Base-by-base conservation (phyloP, 1,139 yeast species). In the Kodamaea sp. region DNA sequence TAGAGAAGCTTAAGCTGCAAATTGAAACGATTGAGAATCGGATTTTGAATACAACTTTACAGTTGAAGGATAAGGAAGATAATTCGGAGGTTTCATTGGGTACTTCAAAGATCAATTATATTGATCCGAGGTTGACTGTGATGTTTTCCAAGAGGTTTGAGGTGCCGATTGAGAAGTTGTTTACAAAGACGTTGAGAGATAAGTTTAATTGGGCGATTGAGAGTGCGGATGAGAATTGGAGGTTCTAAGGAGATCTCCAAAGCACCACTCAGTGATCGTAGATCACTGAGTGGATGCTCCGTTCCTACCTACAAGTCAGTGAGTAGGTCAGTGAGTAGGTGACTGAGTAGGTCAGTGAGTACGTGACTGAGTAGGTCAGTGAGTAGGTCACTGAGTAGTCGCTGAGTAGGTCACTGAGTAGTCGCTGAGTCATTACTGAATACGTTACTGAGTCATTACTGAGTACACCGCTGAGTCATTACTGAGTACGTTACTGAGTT, bases 151-250 rank as follows among this genome's bases (percentile, higher is more conserved):
- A 89, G 62, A 86, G 81, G 62, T 88, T 70, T 57, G 73, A 79
- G 42, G 97, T 92, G 23, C 97, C 97, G 8, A 84, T 92, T 44
- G 97, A 90, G 61, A 89, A 87, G 63, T 73, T 92, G 39, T 89
- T 92, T 53, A 84, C 97, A 22, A 89, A 88, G 63, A 85, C 97
- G 0, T 70, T 90, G 48, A 72, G 97, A 47, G 97, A 90, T 34
- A 90, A 90, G 67, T 90, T 90, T 64, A 82, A 79, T 39, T 90
- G 98, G 98, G 97, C 98, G 23, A 84, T 90, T 41, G 95, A 90
- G 59, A 81, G 92, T 37, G 90, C 82, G 5, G 97, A 85, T 57
- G 88, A 79, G 49, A 68, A 87, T 54, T 90, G 98, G 98, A 73
- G 79, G 50, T 89, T 89, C 55, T 88, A 60, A 32, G 12, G 12